Evolutionary conservation across 2,329 filamentous ascomycete genomes (phyloP).

Genomic region (Celoporthe dispersa): DNA sequence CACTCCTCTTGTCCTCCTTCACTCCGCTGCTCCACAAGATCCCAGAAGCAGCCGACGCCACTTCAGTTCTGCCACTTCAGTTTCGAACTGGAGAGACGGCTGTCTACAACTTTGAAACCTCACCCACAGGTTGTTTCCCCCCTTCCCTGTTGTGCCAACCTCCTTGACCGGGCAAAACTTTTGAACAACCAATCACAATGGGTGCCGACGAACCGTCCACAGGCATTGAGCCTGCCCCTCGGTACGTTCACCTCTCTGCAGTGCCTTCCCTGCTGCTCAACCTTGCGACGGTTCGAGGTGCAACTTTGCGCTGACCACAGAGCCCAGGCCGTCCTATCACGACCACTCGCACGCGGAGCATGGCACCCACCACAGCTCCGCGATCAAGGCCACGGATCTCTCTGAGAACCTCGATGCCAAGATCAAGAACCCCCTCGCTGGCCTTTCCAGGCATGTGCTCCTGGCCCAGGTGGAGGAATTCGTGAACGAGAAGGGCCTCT

Average conservation of each 20-base stretch:
- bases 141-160: no score
- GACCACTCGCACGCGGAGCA: slow-evolving; percentile 25
- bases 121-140: background rate
- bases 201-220: background rate
- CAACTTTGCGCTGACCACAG: background rate
- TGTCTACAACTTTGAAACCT: background rate
- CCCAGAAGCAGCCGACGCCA: background rate
- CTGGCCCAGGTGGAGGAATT: slow-evolving; percentile 59
- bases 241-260: background rate
- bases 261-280: background rate
- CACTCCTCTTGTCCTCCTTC: background rate
- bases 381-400: slow-evolving; percentile 44
- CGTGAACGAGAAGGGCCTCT: slow-evolving; percentile 51
- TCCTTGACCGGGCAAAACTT: background rate
- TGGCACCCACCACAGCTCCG: slow-evolving; percentile 23
- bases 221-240: slow-evolving; percentile 11
- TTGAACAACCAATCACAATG: slow-evolving; percentile 1
- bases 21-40: background rate
- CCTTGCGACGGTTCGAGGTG: no score
- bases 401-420: slow-evolving; percentile 52
- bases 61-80: background rate
- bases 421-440: slow-evolving; percentile 54
- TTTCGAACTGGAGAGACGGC: background rate
- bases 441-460: slow-evolving; percentile 55
- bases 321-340: slow-evolving; percentile 15